These are phyloP conservation scores for Metschnikowia orientalis DNA, from an alignment of 805 yeast species.

Conservation along the genomic window DNA sequence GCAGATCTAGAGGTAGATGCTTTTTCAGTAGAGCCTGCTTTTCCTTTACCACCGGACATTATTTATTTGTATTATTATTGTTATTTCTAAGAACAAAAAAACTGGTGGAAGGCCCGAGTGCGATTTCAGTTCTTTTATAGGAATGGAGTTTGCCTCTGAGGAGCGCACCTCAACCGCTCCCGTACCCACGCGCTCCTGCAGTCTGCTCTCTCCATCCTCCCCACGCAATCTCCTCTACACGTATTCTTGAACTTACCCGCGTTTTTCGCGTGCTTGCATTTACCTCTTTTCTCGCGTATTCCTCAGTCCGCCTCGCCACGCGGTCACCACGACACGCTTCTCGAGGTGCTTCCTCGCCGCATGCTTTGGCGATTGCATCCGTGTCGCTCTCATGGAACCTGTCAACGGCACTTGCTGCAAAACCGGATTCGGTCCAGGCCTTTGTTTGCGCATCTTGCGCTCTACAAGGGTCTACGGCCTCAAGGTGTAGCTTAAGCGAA, in stretches of 20 bases:
- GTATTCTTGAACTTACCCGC: conserved; percentile 16
- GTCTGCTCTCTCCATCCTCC: conserved; percentile 10
- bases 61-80: conserved; percentile 10
- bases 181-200: conserved; percentile 11
- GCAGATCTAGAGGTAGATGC: conserved; percentile 48
- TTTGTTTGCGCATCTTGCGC: too few species aligned
- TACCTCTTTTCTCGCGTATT: conserved; percentile 10
- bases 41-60: conserved; percentile 30
- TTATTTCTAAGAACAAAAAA: conserved; percentile 6
- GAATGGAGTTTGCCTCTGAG: conserved; percentile 4
- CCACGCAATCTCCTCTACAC: conserved; percentile 13
- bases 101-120: conserved; percentile 3
- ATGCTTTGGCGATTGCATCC: too few species aligned
- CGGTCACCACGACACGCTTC: background rate
- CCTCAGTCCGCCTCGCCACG: conserved; percentile 3
- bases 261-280: conserved; percentile 7
- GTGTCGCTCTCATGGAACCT: background rate
- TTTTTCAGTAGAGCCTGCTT: conserved; percentile 45
- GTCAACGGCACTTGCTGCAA: background rate
- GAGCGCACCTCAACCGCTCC: conserved; percentile 7
- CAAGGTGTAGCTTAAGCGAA: too few species aligned
- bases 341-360: too few species aligned
- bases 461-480: too few species aligned
- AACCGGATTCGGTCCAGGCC: background rate
- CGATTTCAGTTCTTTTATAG: conserved; percentile 11